Evolutionary conservation across 495 filamentous ascomycete genomes (phyloP), one percentile per base, ranked within the genome.

Genomic region (Podospora fimiseda): DNA sequence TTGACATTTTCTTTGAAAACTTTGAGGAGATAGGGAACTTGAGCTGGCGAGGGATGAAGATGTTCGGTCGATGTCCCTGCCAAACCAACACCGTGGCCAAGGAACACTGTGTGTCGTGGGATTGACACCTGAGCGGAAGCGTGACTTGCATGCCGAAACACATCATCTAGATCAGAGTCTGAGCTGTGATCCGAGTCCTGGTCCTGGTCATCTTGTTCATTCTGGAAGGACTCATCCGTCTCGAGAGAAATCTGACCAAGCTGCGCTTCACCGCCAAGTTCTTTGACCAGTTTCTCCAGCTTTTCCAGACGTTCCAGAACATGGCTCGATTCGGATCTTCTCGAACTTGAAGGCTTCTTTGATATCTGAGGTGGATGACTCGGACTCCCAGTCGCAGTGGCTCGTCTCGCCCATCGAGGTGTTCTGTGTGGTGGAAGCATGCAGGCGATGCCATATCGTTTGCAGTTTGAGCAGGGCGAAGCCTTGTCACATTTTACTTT

Each of bases 401-500:
- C 69, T 58, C 74, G 76, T n/a, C 75, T 72, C 24, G 74, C 70
- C 78, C 79, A 80, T 64, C 73, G 69, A 50, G 76, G 76, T 13
- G 74, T 66, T 7, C 68, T 72, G 52, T 76, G 69, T 13, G 53
- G 57, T 2, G 80, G 50, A 74, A 68, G 52, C 8, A 81, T 66
- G 58, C 81, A 85, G 4, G 72, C 67, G 50, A 83, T 79, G 43
- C 74, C 73, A 2, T 74, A 79, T 0, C 79, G 74, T 44, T 73
- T 76, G 63, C 81, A 85, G 51, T 79, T 80, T 0, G 77, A 76
- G 57, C 81, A 85, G 22, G 81, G 80, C 1, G 73, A 72, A 30
- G 62, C 62, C 58, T 82, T 84, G 59, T 85, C 76, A 57, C 81
- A 85, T 43, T 79, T 76, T 16, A 85, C 81, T 54, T 84, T 85